Percentiles rank a stretch among this genome's conserved stretches.
phyloP scores from a whole-genome alignment of 495 filamentous ascomycete species.

The Hypoxylon intermedium region DNA sequence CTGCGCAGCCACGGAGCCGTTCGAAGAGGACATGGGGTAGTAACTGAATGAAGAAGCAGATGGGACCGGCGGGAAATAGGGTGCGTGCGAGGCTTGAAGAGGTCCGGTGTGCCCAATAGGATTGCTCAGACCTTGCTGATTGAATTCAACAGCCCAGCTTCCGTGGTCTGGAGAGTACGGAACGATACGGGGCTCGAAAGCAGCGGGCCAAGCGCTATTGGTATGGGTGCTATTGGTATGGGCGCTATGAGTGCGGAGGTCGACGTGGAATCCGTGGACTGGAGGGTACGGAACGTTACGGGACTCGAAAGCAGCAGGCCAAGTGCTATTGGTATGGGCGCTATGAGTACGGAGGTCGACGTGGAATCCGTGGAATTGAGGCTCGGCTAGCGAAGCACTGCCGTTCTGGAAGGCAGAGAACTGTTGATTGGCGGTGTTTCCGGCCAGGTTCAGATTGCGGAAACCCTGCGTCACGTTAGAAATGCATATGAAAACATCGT shows the following conservation, averaged over 20 bases:
- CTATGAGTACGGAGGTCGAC: neutral
- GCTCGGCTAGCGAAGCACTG: neutral
- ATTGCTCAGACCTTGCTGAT: constrained; percentile 33
- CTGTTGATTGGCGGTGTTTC: constrained; percentile 22
- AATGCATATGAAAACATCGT: neutral
- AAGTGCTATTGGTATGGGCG: neutral
- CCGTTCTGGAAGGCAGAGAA: constrained; percentile 21
- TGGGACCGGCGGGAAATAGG: too few relatives aligned
- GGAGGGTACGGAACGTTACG: too few relatives aligned
- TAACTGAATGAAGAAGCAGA: too few relatives aligned
- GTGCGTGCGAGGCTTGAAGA: too few relatives aligned
- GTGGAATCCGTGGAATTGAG: neutral
- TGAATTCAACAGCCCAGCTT: constrained; percentile 45
- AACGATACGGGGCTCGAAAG: too few relatives aligned
- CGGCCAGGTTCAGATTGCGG: constrained; percentile 29
- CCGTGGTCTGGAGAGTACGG: too few relatives aligned
- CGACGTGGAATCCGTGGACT: neutral
- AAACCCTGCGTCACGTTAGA: constrained; percentile 36
- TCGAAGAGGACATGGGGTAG: too few relatives aligned
- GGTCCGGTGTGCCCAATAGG: too few relatives aligned
- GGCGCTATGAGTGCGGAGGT: neutral
- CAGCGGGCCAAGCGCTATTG: too few relatives aligned
- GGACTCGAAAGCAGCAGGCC: too few relatives aligned
- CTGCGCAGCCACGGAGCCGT: too few relatives aligned
- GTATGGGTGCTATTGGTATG: too few relatives aligned